Evolutionary conservation across 768 basidiomycete species (phyloP).

Genomic region (Cytidiella melzeri): DNA sequence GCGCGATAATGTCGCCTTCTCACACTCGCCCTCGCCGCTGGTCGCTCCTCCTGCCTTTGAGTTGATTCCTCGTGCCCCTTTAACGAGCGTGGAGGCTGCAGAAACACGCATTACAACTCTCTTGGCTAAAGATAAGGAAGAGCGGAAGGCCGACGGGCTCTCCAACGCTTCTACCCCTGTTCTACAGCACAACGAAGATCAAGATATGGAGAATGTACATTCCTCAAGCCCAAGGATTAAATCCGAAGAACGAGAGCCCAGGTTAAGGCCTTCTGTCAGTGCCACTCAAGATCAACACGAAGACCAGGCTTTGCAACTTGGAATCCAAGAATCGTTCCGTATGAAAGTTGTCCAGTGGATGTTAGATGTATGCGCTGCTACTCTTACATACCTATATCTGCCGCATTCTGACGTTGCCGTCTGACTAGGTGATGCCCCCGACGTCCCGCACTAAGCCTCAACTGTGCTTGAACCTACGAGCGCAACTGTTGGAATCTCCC

Average conservation of each 20-base stretch:
- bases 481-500: slow-evolving; percentile 47
- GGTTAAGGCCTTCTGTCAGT: neutral
- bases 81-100: slow-evolving; percentile 36
- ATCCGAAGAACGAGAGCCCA: neutral
- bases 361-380: slow-evolving; percentile 31
- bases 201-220: slow-evolving; percentile 12
- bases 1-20: neutral
- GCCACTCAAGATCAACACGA: neutral
- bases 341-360: slow-evolving; percentile 38
- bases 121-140: slow-evolving; percentile 34
- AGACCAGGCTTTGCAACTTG: slow-evolving; percentile 11
- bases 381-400: too few relatives aligned
- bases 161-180: slow-evolving; percentile 3
- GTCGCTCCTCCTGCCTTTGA: slow-evolving; percentile 46
- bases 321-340: slow-evolving; percentile 31
- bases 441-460: slow-evolving; percentile 8
- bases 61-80: slow-evolving; percentile 24
- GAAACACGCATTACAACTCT: slow-evolving; percentile 37
- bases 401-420: neutral
- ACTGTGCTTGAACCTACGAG: slow-evolving; percentile 33
- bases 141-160: slow-evolving; percentile 33
- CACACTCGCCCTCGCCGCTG: slow-evolving; percentile 35
- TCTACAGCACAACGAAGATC: slow-evolving; percentile 2
- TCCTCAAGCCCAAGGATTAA: neutral
- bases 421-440: slow-evolving; percentile 17